A percentile compares a stretch with the other conserved stretches of the same genome.
These are phyloP conservation scores for Candolleomyces aberdarensis DNA, from an alignment of 768 basidiomycete species.

Conservation along the genomic window DNA sequence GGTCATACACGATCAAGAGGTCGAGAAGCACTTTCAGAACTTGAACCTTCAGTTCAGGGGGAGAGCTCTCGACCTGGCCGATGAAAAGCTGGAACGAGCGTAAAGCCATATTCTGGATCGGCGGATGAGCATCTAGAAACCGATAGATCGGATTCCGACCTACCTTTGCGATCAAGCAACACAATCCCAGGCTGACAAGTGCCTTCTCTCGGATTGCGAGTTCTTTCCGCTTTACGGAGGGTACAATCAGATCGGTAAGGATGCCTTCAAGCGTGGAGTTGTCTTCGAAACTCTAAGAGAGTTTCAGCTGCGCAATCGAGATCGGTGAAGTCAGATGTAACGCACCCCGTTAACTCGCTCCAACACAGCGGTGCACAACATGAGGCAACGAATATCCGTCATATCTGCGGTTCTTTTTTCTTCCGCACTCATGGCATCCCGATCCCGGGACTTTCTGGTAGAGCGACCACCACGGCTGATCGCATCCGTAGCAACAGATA, in stretches of 20 bases:
- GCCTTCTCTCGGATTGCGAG: constrained; percentile 78
- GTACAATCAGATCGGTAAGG: constrained; percentile 83
- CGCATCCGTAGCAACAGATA: constrained; percentile 17
- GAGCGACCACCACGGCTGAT: constrained; percentile 27
- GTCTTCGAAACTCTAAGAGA: constrained; percentile 61
- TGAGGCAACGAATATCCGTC: constrained; percentile 78
- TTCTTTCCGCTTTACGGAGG: constrained; percentile 87
- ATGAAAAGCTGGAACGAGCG: constrained; percentile 81
- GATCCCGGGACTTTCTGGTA: constrained; percentile 40
- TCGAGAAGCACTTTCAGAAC: constrained; percentile 89
- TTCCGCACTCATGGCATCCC: constrained; percentile 59
- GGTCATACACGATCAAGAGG: constrained; percentile 85
- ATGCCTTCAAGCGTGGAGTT: constrained; percentile 82
- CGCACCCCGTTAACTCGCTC: constrained; percentile 88
- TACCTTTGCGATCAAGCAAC: constrained; percentile 81
- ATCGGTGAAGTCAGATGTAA: constrained; percentile 18
- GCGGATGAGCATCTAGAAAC: background rate
- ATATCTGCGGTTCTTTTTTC: constrained; percentile 64
- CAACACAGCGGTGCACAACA: constrained; percentile 81
- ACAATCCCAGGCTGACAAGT: constrained; percentile 74
- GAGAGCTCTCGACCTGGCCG: constrained; percentile 72
- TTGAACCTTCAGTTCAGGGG: constrained; percentile 72
- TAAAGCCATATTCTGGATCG: constrained; percentile 53
- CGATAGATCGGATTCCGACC: constrained; percentile 4
- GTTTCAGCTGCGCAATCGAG: constrained; percentile 14